A percentile compares a stretch with the other conserved stretches of the same genome.
phyloP scores from a whole-genome alignment of 345 rosid species.

The Excoecaria agallocha region DNA sequence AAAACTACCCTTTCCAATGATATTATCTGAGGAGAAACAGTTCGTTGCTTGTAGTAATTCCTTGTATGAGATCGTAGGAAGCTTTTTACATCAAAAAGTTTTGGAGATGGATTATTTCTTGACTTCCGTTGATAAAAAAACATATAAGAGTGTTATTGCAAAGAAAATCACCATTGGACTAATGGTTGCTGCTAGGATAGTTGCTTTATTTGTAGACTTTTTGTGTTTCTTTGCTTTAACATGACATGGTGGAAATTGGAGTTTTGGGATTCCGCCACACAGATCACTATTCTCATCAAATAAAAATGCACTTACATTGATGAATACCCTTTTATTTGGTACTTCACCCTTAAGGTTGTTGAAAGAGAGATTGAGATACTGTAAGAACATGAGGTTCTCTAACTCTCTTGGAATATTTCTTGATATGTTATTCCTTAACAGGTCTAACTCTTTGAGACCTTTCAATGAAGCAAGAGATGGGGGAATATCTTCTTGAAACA shows the following conservation, averaged over 20 bases:
- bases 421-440: slow-evolving; percentile 9
- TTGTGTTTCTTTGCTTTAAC: background rate
- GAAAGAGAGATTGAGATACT: slow-evolving; percentile 1
- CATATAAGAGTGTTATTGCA: background rate
- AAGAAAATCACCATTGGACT: background rate
- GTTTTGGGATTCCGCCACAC: slow-evolving; percentile 11
- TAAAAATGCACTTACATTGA: background rate
- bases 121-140: background rate
- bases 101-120: background rate
- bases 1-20: background rate
- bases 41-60: background rate
- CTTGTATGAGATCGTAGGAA: background rate
- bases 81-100: background rate
- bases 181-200: background rate
- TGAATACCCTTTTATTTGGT: slow-evolving; percentile 12
- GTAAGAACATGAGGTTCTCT: background rate
- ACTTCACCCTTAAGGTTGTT: slow-evolving; percentile 18
- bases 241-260: slow-evolving; percentile 4
- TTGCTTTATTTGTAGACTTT: background rate
- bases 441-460: slow-evolving; percentile 8
- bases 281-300: slow-evolving; percentile 8
- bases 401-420: slow-evolving; percentile 14
- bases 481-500: slow-evolving; percentile 9
- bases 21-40: background rate
- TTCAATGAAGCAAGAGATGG: background rate